A percentile compares a stretch with the other conserved stretches of the same genome.
Evolutionary conservation across 2,329 filamentous ascomycete species (phyloP).

Genomic region (Emergomyces pasteurianus): DNA sequence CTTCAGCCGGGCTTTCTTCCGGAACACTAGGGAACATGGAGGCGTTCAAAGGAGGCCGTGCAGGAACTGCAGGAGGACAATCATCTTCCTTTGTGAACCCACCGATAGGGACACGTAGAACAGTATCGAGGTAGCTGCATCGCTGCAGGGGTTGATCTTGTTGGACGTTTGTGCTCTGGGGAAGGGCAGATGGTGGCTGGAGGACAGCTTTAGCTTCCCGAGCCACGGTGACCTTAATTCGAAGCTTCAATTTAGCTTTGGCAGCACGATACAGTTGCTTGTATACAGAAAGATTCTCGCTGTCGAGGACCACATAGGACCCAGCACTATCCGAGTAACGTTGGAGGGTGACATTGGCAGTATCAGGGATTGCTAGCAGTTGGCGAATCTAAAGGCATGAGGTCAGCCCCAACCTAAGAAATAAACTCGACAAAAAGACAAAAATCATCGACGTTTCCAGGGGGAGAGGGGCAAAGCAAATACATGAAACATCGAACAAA

Average conservation of each 20-base stretch:
- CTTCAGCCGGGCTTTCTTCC: background rate
- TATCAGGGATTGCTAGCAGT: constrained; percentile 52
- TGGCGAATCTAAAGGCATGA: constrained; percentile 49
- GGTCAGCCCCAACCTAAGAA: constrained; percentile 3
- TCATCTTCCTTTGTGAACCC: background rate
- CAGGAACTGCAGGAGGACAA: background rate
- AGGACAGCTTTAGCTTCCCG: constrained; percentile 10
- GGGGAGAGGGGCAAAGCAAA: background rate
- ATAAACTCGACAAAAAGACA: background rate
- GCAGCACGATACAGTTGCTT: constrained; percentile 94
- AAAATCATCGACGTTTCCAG: background rate
- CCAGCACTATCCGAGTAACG: constrained; percentile 90
- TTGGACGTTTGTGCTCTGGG: background rate
- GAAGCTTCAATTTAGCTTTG: constrained; percentile 96
- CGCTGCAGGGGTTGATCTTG: constrained; percentile 8
- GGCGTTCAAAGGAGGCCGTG: background rate
- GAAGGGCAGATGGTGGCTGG: background rate
- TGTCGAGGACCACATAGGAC: constrained; percentile 67
- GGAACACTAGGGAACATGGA: background rate
- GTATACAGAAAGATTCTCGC: constrained; percentile 69
- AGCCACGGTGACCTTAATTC: constrained; percentile 57
- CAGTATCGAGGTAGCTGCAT: constrained; percentile 10
- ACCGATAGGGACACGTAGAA: constrained; percentile 5
- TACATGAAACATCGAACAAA: background rate
- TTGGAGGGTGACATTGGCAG: constrained; percentile 60